Base-by-base conservation (phyloP, 2,329 filamentous ascomycete genomes). In the Clarireedia monteithiana region DNA sequence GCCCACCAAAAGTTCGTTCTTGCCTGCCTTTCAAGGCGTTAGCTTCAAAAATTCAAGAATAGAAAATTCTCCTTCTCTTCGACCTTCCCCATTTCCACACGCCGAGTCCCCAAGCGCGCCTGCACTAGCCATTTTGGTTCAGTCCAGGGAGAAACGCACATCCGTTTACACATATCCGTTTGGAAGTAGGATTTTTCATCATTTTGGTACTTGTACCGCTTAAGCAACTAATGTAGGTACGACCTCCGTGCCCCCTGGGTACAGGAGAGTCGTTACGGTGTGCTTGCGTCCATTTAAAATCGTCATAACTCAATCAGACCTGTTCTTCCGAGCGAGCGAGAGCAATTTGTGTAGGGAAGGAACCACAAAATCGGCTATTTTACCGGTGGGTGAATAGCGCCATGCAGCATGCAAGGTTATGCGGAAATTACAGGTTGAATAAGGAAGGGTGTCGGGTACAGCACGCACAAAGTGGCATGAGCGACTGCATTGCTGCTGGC, bases 311-410 rank as follows among this genome's bases (percentile, higher is more conserved):
- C 27, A 40, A 20, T 48, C 20, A 54, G 52, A 40, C 44, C 23
- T n/a, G 38, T 55, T 46, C 45, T 34, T 50, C 30, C 45, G 24
- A 20, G 45, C 26, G 44, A 39, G 52, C 26, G 44, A 49, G 40
- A 44, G 52, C 47, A 54, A 49, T 54, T 54, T 54, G 45, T 20
- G 50, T 54, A 54, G 34, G 46, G 52, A 55, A 55, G 52, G 52
- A 55, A 55, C 52, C 34, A 39, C 45, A 38, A 36, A 24, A 42
- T 34, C 52, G 23, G 40, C n/a, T 44, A 6, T 44, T 44, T 23
- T 23, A 23, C 17, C 23, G 17, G 23, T 44, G 40, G 40, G 40
- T 50, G 24, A 23, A 49, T 36, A 54, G 48, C 30, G 23, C 36
- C n/a, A 34, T 54, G 52, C 46, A 55, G 52, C 26, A 27, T 34